Evolutionary conservation across 495 filamentous ascomycete species (phyloP).

Genomic region (Diplogelasinospora grovesii): DNA sequence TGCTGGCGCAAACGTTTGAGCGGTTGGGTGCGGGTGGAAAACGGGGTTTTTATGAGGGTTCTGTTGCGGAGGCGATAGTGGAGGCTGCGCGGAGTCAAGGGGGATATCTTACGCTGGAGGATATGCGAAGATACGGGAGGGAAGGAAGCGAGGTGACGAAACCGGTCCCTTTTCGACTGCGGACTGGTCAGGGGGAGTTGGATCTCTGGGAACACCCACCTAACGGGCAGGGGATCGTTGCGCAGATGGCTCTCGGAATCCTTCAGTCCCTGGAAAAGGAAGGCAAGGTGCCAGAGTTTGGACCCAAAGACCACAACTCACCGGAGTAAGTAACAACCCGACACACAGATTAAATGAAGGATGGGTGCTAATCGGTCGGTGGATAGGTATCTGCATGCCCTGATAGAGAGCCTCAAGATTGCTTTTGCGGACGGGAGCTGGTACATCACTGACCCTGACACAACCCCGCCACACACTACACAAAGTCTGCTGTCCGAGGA

Average conservation of each 20-base stretch:
- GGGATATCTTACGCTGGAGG: constrained; percentile 62
- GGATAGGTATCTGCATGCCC: constrained; percentile 60
- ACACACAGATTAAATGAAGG: neutral
- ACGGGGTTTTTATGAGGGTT: constrained; percentile 72
- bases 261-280: constrained; percentile 63
- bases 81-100: constrained; percentile 63
- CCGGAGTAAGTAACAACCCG: constrained; percentile 3
- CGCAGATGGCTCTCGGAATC: constrained; percentile 76
- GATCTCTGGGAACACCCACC: constrained; percentile 78
- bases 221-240: constrained; percentile 81
- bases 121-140: constrained; percentile 53
- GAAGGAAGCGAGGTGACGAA: constrained; percentile 54
- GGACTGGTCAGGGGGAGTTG: neutral
- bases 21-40: constrained; percentile 62
- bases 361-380: too few species aligned
- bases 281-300: constrained; percentile 47
- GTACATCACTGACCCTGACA: constrained; percentile 61
- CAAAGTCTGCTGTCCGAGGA: constrained; percentile 4
- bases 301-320: constrained; percentile 14
- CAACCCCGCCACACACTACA: neutral
- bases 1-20: constrained; percentile 64
- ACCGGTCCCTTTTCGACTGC: constrained; percentile 47
- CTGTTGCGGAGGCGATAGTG: constrained; percentile 62
- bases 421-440: constrained; percentile 75
- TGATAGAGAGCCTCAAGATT: constrained; percentile 74